Evolutionary conservation across 1,284 basidiomycete species (phyloP), one percentile per base, ranked within the genome.

Genomic region (Ceratobasidium sp.): DNA sequence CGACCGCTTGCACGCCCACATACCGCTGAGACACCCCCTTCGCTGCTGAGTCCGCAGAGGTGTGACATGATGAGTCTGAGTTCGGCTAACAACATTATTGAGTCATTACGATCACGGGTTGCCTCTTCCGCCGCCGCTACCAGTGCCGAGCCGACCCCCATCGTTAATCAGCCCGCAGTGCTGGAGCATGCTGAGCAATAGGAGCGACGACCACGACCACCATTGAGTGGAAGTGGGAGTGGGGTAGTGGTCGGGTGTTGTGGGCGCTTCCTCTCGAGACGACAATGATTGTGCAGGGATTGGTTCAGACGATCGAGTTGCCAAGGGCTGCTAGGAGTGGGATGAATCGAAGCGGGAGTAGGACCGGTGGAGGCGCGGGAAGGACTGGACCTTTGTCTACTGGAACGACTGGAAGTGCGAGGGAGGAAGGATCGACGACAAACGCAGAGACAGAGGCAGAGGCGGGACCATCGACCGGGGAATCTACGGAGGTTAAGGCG

Each of bases 281-380:
- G 14, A 78, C 77, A 41, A 78, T 78, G 77, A 78, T 78, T 48
- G 75, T 78, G 57, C 77, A 78, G 56, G 77, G 77, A n/a, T 60
- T 75, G 17, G 74, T 75, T 82, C 82, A 36, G 80, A 81, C n/a
- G 1, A 71, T 71, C 24, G 67, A 71, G 44, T 54, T 83, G 81
- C 4, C 75, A 78, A 41, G 36, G 36, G 36, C 36, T 41, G 36
- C 36, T 4, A 41, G 36, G 36, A 41, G 36, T 41, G 36, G 36
- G 36, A 41, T 41, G 36, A 41, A 11, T 41, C 4, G 36, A 11
- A 41, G 36, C 11, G 36, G 11, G 36, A 41, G 36, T 41, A 11
- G 36, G 11, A 5, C 36, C 6, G 36, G 36, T 41, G 11, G 6
- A 11, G 36, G 36, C 11, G 36, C 36, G 11, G 36, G 36, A 11